Conservation (phyloP, 2,329 filamentous ascomycete genomes). For the Epichloe sibirici region DNA sequence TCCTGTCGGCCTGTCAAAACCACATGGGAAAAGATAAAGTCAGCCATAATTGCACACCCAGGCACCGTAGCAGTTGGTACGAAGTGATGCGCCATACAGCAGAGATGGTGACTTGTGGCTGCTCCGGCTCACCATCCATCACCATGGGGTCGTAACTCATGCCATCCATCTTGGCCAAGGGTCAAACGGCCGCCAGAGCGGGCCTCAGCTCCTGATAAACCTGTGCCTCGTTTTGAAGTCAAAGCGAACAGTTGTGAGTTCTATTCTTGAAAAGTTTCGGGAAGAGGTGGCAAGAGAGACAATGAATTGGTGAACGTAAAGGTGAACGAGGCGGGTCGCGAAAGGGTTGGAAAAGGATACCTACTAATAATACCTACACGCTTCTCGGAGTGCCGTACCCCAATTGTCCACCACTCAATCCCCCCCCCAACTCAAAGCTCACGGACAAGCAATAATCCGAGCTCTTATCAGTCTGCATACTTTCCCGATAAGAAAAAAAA, state of each 20-base stretch:
- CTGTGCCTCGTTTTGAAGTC: background rate
- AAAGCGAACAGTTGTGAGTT: background rate
- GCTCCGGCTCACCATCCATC: constrained; percentile 45
- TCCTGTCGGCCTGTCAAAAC: constrained; percentile 53
- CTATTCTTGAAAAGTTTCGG: background rate
- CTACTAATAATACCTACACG: no score
- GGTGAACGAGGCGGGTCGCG: no score
- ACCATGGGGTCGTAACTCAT: constrained; percentile 52
- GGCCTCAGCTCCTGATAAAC: background rate
- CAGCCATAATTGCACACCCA: background rate
- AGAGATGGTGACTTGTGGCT: constrained; percentile 47
- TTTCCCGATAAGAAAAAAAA: constrained; percentile 14
- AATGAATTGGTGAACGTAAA: no score
- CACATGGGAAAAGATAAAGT: background rate
- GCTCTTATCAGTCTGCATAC: constrained; percentile 16
- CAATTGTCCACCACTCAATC: background rate
- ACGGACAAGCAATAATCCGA: constrained; percentile 20
- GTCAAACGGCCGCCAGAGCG: constrained; percentile 1
- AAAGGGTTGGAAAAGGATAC: no score
- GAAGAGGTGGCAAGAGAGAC: no score
- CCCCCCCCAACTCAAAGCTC: background rate
- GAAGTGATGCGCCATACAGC: constrained; percentile 30
- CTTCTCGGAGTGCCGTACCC: background rate
- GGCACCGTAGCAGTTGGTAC: background rate
- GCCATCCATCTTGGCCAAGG: constrained; percentile 22